A percentile compares a stretch with the other conserved stretches of the same genome.
phyloP scores from a whole-genome alignment of 1,284 basidiomycete genomes.

The Ceratobasidium sp. region DNA sequence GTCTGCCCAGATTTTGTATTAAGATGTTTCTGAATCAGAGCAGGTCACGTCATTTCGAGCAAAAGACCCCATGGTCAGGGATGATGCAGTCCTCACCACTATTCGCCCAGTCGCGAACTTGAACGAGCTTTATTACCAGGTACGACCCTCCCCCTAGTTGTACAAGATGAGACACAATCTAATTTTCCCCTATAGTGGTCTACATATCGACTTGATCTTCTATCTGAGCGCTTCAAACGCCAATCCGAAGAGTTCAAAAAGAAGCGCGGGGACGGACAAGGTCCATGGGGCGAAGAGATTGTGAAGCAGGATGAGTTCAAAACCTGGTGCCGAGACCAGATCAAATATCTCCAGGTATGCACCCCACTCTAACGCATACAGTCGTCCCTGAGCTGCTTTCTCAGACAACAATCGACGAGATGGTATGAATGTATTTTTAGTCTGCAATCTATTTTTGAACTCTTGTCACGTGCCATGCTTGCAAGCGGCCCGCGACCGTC shows the following conservation, averaged over 20 bases:
- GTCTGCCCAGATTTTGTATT: background rate
- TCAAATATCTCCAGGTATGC: slow-evolving; percentile 38
- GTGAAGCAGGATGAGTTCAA: slow-evolving; percentile 43
- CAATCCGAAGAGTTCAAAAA: slow-evolving; percentile 17
- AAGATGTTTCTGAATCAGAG: background rate
- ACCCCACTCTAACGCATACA: background rate
- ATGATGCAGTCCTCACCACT: slow-evolving; percentile 48
- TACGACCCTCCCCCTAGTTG: background rate
- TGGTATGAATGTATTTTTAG: slow-evolving; percentile 29
- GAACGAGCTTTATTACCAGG: slow-evolving; percentile 44
- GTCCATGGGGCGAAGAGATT: slow-evolving; percentile 21
- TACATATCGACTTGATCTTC: slow-evolving; percentile 46
- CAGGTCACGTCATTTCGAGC: slow-evolving; percentile 50
- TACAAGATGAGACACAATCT: background rate
- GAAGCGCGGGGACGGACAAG: slow-evolving; percentile 19
- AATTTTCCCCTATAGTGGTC: slow-evolving; percentile 43
- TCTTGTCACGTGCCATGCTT: slow-evolving; percentile 1
- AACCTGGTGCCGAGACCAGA: slow-evolving; percentile 44
- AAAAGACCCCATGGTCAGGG: slow-evolving; percentile 45
- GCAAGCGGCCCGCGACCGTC: background rate
- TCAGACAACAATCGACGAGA: slow-evolving; percentile 42
- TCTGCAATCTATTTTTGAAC: background rate
- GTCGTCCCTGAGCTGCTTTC: background rate
- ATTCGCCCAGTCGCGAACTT: slow-evolving; percentile 47
- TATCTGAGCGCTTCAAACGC: slow-evolving; percentile 43